These are phyloP conservation scores for Funneliformis geosporum DNA, from an alignment of 192 early-diverging fungal species.

Conservation along the genomic window DNA sequence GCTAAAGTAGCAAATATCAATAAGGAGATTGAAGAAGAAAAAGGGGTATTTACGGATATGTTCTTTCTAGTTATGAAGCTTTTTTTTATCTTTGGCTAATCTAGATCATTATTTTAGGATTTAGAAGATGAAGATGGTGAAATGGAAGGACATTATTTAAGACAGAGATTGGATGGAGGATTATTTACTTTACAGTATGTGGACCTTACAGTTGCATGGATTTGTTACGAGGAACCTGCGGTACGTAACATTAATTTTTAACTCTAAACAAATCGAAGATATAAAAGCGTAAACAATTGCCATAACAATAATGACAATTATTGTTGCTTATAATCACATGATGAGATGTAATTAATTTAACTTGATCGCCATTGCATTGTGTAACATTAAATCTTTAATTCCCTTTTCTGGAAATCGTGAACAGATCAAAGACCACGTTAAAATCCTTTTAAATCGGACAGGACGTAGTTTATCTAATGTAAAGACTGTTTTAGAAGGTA, in stretches of 20 bases:
- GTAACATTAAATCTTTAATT: neutral
- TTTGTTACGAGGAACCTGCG: conserved; percentile 57
- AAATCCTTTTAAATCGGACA: conserved; percentile 42
- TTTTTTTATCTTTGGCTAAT: conserved; percentile 7
- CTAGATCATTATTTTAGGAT: conserved; percentile 3
- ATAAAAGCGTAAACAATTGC: conserved; percentile 22
- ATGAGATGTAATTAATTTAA: neutral
- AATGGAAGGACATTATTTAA: conserved; percentile 65
- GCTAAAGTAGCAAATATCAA: conserved; percentile 62
- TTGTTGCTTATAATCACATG: neutral
- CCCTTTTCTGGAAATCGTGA: neutral
- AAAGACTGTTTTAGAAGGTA: conserved; percentile 50
- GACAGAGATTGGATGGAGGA: conserved; percentile 73
- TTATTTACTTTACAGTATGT: conserved; percentile 79
- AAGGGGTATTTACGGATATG: conserved; percentile 30
- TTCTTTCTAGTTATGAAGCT: neutral
- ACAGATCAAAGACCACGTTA: conserved; percentile 44
- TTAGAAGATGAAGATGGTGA: conserved; percentile 57
- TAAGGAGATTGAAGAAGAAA: conserved; percentile 53
- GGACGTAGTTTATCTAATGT: conserved; percentile 51
- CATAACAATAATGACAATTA: neutral
- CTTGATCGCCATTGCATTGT: neutral
- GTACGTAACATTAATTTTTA: conserved; percentile 29
- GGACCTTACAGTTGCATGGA: conserved; percentile 67
- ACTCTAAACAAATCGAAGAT: too few relatives aligned